Evolutionary conservation across 331 rosid species (phyloP).

Genomic region (Rhamnella rubrinervis): DNA sequence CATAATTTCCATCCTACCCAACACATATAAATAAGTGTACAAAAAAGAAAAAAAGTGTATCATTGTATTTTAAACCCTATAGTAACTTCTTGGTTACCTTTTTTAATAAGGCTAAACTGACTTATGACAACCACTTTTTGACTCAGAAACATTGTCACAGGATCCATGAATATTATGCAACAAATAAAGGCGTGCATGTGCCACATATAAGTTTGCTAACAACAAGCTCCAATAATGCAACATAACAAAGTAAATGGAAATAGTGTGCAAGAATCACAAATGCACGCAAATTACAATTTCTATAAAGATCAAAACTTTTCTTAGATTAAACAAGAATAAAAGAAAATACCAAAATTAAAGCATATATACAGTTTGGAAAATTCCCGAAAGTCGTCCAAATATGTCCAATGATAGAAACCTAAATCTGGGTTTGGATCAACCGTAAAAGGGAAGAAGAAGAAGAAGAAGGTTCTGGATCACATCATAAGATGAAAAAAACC

Average conservation of each 20-base stretch:
- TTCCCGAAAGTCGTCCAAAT: constrained; percentile 52
- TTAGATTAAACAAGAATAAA: constrained; percentile 14
- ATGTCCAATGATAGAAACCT: no score
- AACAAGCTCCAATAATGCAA: not conserved
- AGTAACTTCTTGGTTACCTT: not conserved
- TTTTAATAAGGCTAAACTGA: not conserved
- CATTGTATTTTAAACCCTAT: not conserved
- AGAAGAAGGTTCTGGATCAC: no score
- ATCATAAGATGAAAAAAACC: no score
- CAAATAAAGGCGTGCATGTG: not conserved
- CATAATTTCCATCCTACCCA: no score
- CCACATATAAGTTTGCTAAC: not conserved
- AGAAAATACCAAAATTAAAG: constrained; percentile 77
- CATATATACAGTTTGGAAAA: constrained; percentile 94
- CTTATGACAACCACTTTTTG: not conserved
- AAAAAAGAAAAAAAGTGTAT: no score
- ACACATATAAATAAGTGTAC: no score
- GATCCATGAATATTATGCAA: not conserved
- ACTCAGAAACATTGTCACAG: not conserved
- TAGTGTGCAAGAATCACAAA: constrained; percentile 4
- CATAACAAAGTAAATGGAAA: not conserved
- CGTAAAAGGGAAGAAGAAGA: no score
- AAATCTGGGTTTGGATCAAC: no score
- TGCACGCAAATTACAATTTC: not conserved
- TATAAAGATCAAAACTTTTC: constrained; percentile 12